A percentile compares a stretch with the other conserved stretches of the same genome.
Conservation (phyloP, 2,329 filamentous ascomycete species). For the Cladosporium sp. region DNA sequence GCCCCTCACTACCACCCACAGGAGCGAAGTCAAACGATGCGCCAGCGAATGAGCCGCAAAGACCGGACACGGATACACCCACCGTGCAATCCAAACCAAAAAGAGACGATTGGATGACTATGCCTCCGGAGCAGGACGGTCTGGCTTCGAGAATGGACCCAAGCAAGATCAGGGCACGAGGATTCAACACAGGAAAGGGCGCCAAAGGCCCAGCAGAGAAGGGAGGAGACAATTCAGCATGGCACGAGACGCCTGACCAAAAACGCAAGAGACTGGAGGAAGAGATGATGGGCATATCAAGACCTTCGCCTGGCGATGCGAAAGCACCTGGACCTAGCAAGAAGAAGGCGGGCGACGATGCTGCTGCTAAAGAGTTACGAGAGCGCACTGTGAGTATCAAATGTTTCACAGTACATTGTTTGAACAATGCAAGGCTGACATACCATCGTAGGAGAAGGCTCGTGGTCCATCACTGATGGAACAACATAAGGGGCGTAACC, state of each 20-base stretch:
- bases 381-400: conserved; percentile 51
- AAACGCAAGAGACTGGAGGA: conserved; percentile 75
- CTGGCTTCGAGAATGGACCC: conserved; percentile 64
- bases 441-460: conserved; percentile 34
- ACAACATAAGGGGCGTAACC: conserved; percentile 40
- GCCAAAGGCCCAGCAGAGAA: conserved; percentile 40
- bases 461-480: conserved; percentile 41
- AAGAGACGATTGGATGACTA: conserved; percentile 64
- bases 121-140: conserved; percentile 45
- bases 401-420: neutral
- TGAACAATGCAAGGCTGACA: neutral
- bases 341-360: conserved; percentile 6
- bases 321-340: conserved; percentile 6
- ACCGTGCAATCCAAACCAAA: conserved; percentile 37
- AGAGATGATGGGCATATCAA: conserved; percentile 68
- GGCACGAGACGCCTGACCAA: conserved; percentile 88
- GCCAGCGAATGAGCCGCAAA: neutral
- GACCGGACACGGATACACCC: neutral
- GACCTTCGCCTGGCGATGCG: conserved; percentile 27
- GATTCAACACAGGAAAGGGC: conserved; percentile 68
- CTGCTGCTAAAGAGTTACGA: conserved; percentile 39
- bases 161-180: conserved; percentile 72
- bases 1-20: conserved; percentile 36
- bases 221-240: conserved; percentile 53
- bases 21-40: neutral